Conservation (phyloP, 495 filamentous ascomycete species). For the Oidiodendron maius region DNA sequence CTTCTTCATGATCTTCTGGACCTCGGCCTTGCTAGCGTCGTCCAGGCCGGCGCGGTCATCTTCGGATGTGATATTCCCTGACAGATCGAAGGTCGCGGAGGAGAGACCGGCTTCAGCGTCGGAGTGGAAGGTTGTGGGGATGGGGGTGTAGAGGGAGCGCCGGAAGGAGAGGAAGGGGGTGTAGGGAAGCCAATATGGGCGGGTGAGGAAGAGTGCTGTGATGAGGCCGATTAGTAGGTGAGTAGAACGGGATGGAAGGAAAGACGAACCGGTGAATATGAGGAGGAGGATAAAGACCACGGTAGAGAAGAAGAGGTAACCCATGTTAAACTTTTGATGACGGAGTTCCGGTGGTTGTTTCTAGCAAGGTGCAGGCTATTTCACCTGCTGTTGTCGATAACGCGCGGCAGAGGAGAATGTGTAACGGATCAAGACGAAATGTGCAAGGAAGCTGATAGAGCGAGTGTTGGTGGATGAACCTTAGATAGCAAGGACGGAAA, state of each 20-base stretch:
- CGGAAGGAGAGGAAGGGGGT: conserved; percentile 49
- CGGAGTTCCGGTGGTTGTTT: too few relatives aligned
- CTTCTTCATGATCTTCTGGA: conserved; percentile 82
- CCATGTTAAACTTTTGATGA: conserved; percentile 20
- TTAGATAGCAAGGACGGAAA: too few relatives aligned
- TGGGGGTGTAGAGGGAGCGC: conserved; percentile 62
- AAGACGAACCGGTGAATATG: conserved; percentile 48
- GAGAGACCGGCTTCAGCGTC: conserved; percentile 85
- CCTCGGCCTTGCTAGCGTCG: conserved; percentile 66
- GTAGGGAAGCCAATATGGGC: conserved; percentile 63
- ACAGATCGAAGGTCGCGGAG: conserved; percentile 73
- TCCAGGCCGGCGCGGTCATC: conserved; percentile 80
- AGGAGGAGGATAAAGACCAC: conserved; percentile 58
- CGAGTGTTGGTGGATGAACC: too few relatives aligned
- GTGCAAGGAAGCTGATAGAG: too few relatives aligned
- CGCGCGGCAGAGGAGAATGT: too few relatives aligned
- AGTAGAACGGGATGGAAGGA: background rate
- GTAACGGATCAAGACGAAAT: too few relatives aligned
- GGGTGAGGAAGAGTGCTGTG: conserved; percentile 70
- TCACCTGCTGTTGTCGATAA: too few relatives aligned
- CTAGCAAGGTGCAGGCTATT: too few relatives aligned
- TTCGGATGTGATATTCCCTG: conserved; percentile 66
- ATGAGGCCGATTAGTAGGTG: conserved; percentile 11
- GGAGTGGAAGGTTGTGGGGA: conserved; percentile 66
- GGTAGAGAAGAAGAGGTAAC: conserved; percentile 74